Conservation (phyloP, 805 yeast genomes). For the Candida vartiovaarae region DNA sequence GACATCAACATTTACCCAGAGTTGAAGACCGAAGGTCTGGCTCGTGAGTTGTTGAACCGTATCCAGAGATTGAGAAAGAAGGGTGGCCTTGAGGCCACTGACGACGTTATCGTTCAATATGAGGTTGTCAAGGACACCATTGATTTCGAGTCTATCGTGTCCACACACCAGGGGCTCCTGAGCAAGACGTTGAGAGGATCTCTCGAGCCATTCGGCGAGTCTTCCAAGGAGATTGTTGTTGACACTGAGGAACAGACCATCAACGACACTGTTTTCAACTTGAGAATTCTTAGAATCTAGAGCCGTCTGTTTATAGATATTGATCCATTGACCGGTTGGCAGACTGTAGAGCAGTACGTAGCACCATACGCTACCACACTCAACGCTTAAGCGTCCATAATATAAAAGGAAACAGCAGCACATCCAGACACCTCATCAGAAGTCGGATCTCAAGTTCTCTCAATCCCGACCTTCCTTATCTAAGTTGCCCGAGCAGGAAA, state of each 20-base stretch:
- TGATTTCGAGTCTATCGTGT: constrained; percentile 53
- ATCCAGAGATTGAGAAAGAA: constrained; percentile 96
- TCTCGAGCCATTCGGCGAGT: constrained; percentile 35
- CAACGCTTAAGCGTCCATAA: too few relatives aligned
- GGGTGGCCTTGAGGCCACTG: constrained; percentile 90
- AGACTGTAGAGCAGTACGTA: too few relatives aligned
- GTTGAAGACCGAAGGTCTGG: constrained; percentile 87
- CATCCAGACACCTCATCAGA: too few relatives aligned
- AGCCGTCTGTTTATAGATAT: too few relatives aligned
- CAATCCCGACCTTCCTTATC: too few relatives aligned
- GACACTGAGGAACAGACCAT: constrained; percentile 77
- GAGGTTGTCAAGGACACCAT: constrained; percentile 55
- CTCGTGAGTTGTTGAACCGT: constrained; percentile 94
- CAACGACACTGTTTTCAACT: constrained; percentile 70
- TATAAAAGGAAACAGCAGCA: too few relatives aligned
- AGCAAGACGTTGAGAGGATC: constrained; percentile 67
- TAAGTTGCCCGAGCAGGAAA: background rate
- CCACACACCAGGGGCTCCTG: constrained; percentile 59
- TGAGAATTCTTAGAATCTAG: constrained; percentile 63
- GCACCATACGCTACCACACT: too few relatives aligned
- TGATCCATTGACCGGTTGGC: too few relatives aligned
- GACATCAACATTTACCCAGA: constrained; percentile 86
- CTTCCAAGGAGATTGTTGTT: constrained; percentile 51
- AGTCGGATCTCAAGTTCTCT: too few relatives aligned
- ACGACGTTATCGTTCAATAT: constrained; percentile 87